Base-by-base conservation (phyloP, 2,329 filamentous ascomycete genomes). In the Periconia sp. region DNA sequence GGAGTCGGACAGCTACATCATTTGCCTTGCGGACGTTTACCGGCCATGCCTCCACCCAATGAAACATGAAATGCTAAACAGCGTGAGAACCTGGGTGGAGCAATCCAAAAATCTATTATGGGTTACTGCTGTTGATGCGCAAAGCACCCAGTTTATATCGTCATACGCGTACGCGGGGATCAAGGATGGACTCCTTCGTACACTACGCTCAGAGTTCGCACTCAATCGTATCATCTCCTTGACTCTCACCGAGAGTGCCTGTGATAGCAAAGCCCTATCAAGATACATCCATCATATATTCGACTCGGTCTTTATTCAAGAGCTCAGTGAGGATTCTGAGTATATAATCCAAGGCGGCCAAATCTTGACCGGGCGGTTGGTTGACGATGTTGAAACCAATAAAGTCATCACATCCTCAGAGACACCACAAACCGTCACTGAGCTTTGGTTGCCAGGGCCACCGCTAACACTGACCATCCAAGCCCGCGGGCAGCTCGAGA, bases 381-480 rank as follows among this genome's bases (percentile, higher is more conserved):
- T 50, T 7, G 18, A 47, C 8, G 54, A 57, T 13, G 40, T 10
- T 1, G 19, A 18, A 2, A 10, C 44, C 7, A 54, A 54, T 43
- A 50, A 17, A 11, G 23, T 15, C n/a, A 13, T 50, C 18, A 37
- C 33, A 13, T 43, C 41, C 41, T 42, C 41, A 9, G 17, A 17
- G 18, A 19, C 17, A 11, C 15, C 18, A 41, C 11, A 45, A 19
- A 14, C 31, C 42, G 15, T 23, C 10, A 20, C n/a, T 18, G 42
- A 43, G 17, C 20, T 46, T 9, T 54, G 51, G 52, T 8, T 48
- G 2, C 18, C 37, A 8, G 45, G 46, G 3, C 48, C 50, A 8
- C 45, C 49, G 5, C 30, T 77, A 0, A 50, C n/a, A 9, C 35
- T 62, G 9, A 23, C 13, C 2, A 47, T 60, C 19, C 30, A 31